Base-by-base conservation (phyloP, 192 early-diverging fungal genomes). In the Paraglomus occultum region DNA sequence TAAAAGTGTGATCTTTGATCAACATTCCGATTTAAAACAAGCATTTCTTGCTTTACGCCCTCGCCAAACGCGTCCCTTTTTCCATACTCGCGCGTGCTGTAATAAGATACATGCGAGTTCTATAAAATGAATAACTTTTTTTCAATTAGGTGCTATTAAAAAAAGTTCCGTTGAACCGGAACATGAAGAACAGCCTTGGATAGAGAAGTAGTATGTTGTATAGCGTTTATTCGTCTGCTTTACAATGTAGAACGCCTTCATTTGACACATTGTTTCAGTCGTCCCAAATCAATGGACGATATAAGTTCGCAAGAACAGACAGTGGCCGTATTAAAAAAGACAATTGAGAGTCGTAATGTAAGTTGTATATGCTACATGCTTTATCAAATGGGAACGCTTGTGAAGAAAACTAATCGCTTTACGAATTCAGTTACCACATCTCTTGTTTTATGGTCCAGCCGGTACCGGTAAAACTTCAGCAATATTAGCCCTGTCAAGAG, bases 401-500 rank as follows among this genome's bases (percentile, higher is more conserved):
- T 11, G 43, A 42, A 8, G 22, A 22, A 39, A 38, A 40, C 31
- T 40, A 12, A 42, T 17, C 18, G 6, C 11, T 50, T 6, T 43
- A 31, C 80, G 1, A 23, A 17, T 47, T n/a, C 63, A 95, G 92
- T 83, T 99, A 39, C 96, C 96, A 12, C 96, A 99, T 74, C 81
- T 97, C 23, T 78, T 99, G 39, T 97, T 99, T 75, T 97, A 96
- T 79, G 96, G 96, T n/a, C 94, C 94, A 47, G 92, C 96, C 45
- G 96, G 96, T 39, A 99, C 94, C 0, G 96, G 96, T 74, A 99
- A 99, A 76, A 99, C 96, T 4, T 94, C 92, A 1, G 95, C 95
- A 0, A 95, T 97, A 52, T 77, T 99, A 20, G 96, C 96, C 0
- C 80, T 97, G 47, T 87, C 93, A 18, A 80, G 89, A n/a, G 90